A percentile compares a stretch with the other conserved stretches of the same genome.
Conservation (phyloP, 345 rosid species). For the Aethionema arabicum region DNA sequence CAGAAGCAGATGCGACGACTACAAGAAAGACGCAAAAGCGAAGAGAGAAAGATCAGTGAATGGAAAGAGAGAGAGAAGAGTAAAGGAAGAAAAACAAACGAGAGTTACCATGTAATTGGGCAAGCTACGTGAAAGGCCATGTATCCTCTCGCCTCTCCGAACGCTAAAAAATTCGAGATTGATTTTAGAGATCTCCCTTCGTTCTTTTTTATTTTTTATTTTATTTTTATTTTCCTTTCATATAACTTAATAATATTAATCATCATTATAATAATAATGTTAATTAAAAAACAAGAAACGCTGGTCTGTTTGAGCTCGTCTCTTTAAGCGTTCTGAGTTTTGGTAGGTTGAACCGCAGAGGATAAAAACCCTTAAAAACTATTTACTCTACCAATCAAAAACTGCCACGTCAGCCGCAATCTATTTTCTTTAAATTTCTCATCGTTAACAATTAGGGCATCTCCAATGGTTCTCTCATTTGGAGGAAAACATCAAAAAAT, state of each 20-base stretch:
- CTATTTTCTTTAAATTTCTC: background rate
- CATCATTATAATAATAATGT: background rate
- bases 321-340: no score
- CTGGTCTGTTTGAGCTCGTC: no score
- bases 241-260: background rate
- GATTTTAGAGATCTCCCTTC: constrained; percentile 34
- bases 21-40: constrained; percentile 24
- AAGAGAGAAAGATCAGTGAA: background rate
- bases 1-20: constrained; percentile 95
- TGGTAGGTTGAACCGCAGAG: background rate
- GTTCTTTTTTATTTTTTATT: background rate
- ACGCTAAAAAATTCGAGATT: background rate
- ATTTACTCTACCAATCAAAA: background rate
- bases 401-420: background rate
- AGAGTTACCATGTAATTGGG: constrained; percentile 76
- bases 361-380: background rate
- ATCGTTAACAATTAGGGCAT: no score
- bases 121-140: constrained; percentile 99
- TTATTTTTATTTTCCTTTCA: background rate
- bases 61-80: constrained; percentile 19
- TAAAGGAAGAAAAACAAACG: background rate
- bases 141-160: constrained; percentile 26
- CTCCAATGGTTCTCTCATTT: no score
- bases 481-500: no score
- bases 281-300: no score